Base-by-base conservation (phyloP, 495 filamentous ascomycete genomes). In the Lophium mytilinum region DNA sequence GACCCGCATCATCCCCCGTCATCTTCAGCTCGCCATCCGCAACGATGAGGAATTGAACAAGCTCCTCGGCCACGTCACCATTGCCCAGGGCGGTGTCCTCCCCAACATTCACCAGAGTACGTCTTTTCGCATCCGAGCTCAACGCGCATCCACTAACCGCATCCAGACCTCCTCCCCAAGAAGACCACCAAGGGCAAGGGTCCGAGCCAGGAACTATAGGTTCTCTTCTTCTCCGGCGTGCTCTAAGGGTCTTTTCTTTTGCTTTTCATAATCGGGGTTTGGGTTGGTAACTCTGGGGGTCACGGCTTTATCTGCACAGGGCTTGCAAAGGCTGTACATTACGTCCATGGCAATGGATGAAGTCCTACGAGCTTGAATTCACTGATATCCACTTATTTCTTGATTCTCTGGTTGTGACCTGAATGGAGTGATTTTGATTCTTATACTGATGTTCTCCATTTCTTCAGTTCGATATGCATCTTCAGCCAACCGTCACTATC, bases 1-100 rank as follows among this genome's bases (percentile, higher is more conserved):
- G 85, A 98, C 92, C 60, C 90, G 93, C 87, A 98, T 98, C 80
- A 98, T 97, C 65, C 93, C 93, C 62, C 91, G 93, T 73, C 93
- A 98, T 77, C 86, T 98, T 48, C 93, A 98, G 80, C 91, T 98
- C 68, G 93, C 93, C 75, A 98, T 98, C 80, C 87, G 93, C 65
- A 97, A 97, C 76, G 93, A 98, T 75, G 91, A 98, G 83, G 93
- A 98, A 75, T 75, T 98, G 89, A 97, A 98, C 87, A 98, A 98
- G 83, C 90, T 98, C 48, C 81, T 98, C 53, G 93, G 93, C 55
- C 93, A 97, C 72, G 93, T 97, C 78, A 98, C 93, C 71, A 98
- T 98, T 68, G 93, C 93, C 69, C 93, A 97, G 78, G 93, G 93
- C 79, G 93, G 93, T 95, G 93, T 98, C 62, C 82, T 98, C 53